These are phyloP conservation scores for Zarea fungicola DNA, from an alignment of 2,329 filamentous ascomycete genomes.

Conservation along the genomic window DNA sequence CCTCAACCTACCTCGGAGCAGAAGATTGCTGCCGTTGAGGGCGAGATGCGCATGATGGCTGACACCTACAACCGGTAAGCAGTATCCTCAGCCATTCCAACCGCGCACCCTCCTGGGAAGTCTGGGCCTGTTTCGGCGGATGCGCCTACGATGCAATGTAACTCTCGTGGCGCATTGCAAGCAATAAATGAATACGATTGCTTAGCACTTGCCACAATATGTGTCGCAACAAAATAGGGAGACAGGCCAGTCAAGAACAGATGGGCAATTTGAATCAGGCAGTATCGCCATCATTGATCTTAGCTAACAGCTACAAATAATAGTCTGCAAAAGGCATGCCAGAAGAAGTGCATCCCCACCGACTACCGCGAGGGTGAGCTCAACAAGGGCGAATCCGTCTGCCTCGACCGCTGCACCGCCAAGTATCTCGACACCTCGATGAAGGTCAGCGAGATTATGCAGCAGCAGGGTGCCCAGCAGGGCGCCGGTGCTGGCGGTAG, in stretches of 20 bases:
- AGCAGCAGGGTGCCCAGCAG: slow-evolving; percentile 71
- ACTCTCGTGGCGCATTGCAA: too few relatives aligned
- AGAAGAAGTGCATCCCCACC: slow-evolving; percentile 85
- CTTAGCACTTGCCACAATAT: too few relatives aligned
- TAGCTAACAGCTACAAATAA: background rate
- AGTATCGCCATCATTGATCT: too few relatives aligned
- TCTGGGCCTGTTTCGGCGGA: too few relatives aligned
- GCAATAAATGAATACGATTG: too few relatives aligned
- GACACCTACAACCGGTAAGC: slow-evolving; percentile 95
- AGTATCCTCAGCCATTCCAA: background rate
- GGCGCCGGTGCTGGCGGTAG: slow-evolving; percentile 40
- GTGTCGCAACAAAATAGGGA: too few relatives aligned
- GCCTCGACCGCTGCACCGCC: slow-evolving; percentile 91
- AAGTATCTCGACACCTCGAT: slow-evolving; percentile 99
- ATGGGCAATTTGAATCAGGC: too few relatives aligned
- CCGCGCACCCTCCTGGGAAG: too few relatives aligned
- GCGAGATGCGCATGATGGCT: slow-evolving; percentile 94
- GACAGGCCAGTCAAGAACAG: too few relatives aligned
- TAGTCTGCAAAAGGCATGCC: slow-evolving; percentile 67
- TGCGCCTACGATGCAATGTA: too few relatives aligned
- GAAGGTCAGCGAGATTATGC: slow-evolving; percentile 96
- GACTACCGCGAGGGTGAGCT: slow-evolving; percentile 95
- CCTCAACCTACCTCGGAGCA: slow-evolving; percentile 90
- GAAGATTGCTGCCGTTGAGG: slow-evolving; percentile 94
- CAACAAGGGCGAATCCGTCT: slow-evolving; percentile 98